These are phyloP conservation scores for Plectosphaerella sp. DNA, from an alignment of 2,329 filamentous ascomycete species.

Conservation along the genomic window DNA sequence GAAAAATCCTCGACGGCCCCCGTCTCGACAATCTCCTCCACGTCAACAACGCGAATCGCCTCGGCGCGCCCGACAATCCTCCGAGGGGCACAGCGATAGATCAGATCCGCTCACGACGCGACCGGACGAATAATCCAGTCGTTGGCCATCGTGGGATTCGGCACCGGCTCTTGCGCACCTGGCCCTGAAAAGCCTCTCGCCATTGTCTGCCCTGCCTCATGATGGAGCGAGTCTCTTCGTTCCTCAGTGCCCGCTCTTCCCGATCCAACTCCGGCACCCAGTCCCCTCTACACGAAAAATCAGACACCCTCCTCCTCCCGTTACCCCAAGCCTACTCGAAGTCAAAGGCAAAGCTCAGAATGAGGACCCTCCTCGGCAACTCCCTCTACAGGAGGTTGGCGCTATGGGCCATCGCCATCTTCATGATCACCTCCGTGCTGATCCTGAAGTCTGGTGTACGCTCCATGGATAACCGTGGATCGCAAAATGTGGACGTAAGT, in stretches of 20 bases:
- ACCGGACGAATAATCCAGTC: too few relatives aligned
- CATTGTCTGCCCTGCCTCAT: background rate
- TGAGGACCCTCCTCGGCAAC: constrained; percentile 43
- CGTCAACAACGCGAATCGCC: too few relatives aligned
- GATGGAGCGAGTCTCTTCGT: constrained; percentile 13
- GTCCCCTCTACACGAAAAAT: background rate
- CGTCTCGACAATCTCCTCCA: too few relatives aligned
- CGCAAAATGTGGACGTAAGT: background rate
- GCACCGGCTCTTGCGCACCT: too few relatives aligned
- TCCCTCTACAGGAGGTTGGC: constrained; percentile 49
- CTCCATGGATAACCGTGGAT: constrained; percentile 1
- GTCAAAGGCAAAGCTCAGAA: constrained; percentile 31
- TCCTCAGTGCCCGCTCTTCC: constrained; percentile 12
- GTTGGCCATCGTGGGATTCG: too few relatives aligned
- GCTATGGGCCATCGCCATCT: constrained; percentile 41
- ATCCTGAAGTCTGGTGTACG: constrained; percentile 28
- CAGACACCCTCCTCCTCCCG: background rate
- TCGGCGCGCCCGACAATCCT: too few relatives aligned
- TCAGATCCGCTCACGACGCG: too few relatives aligned
- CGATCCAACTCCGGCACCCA: constrained; percentile 10
- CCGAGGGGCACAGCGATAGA: too few relatives aligned
- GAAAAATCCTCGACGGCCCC: too few relatives aligned
- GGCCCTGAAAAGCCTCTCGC: too few relatives aligned
- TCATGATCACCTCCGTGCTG: constrained; percentile 34
- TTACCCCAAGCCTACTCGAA: constrained; percentile 17